Conservation (phyloP, 139 green algal species). For the Closterium sp. region DNA sequence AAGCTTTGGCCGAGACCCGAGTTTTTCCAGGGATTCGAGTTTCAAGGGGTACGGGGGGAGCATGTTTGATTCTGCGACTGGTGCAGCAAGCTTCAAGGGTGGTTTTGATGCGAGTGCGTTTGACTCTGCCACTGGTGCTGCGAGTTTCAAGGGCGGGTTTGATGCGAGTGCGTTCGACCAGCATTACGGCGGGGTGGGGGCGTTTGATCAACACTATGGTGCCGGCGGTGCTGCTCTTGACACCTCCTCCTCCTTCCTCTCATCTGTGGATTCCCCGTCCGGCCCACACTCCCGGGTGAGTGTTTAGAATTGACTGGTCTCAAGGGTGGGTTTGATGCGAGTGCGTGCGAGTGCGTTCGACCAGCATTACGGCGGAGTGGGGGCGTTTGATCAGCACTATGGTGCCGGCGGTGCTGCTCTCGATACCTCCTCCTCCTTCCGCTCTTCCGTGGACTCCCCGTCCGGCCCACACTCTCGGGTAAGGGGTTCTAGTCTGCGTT, state of each 20-base stretch:
- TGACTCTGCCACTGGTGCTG: not conserved
- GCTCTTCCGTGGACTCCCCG: too few species aligned
- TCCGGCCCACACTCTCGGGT: too few species aligned
- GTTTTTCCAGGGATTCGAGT: not conserved
- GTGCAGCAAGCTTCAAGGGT: not conserved
- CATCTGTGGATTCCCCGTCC: not conserved
- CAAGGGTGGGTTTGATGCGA: too few species aligned
- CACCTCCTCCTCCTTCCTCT: not conserved
- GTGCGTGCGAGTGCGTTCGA: too few species aligned
- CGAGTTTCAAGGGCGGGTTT: too few species aligned
- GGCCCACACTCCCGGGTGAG: not conserved
- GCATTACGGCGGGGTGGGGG: too few species aligned
- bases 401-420: too few species aligned
- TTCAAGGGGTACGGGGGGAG: not conserved
- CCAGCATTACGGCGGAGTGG: too few species aligned
- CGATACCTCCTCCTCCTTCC: too few species aligned
- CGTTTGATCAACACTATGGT: not conserved
- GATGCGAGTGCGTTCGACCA: not conserved
- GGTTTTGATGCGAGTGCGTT: not conserved
- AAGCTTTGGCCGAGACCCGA: not conserved
- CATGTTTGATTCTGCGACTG: not conserved
- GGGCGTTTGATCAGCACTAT: too few species aligned
- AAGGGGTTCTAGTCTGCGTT: too few species aligned
- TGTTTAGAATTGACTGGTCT: too few species aligned
- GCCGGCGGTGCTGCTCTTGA: not conserved